Base-by-base conservation (phyloP, 805 yeast species). In the Yarrowia hollandica region DNA sequence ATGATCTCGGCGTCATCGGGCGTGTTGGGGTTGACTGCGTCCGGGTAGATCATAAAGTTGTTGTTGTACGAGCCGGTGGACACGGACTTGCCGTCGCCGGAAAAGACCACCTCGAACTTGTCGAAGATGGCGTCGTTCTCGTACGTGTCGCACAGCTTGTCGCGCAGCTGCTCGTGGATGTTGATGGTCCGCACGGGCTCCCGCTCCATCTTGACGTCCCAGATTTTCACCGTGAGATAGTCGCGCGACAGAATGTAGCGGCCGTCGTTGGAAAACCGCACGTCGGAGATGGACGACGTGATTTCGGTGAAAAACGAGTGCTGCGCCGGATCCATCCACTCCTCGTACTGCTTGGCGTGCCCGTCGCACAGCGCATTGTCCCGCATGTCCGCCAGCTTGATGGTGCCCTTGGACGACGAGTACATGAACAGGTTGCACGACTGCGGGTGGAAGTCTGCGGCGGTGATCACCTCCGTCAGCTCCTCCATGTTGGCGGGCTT, bases 401-500 rank as follows among this genome's bases (percentile, higher is more conserved):
- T 89, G 39, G 96, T 88, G 60, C 99, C 99, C 72, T 92, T 94
- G 57, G 96, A 87, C 11, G 96, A 87, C 5, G 96, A 86, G 75
- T 94, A 92, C 90, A 92, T 90, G 74, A 94, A 92, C 67, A 88
- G 76, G 72, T 94, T 94, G 77, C 99, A 94, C 70, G 85, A 84
- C 44, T 77, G 74, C 14, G 99, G 99, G 72, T 95, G 98, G 76
- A 94, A 94, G 72, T 91, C 96, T 2, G 98, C 95, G 68, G 91
- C 82, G 15, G 99, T 94, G 64, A 94, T 92, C 56, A 94, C 99
- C 73, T 94, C 99, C 9, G 99, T 92, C 67, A 94, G 81, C 75
- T 94, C 99, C 76, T 94, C 99, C 99, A 94, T 95, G 73, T 90
- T 90, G 6, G 90, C 88, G 9, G 99, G 99, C 72, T 95, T 90